These are phyloP conservation scores for Diddensiella transvaalensis DNA, from an alignment of 805 yeast genomes.

Conservation along the genomic window DNA sequence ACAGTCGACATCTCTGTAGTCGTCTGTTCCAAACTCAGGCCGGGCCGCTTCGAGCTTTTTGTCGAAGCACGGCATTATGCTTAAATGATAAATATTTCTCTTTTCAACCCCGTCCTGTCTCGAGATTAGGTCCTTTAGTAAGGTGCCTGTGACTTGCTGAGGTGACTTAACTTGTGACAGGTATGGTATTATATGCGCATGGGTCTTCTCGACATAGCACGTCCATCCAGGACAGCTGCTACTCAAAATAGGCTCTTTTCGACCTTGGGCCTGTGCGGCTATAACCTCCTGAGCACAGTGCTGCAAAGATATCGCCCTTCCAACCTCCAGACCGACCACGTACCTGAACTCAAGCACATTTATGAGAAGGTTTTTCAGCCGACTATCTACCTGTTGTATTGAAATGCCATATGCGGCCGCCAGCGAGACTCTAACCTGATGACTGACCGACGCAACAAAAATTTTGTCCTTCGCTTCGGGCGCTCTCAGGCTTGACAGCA, in stretches of 20 bases:
- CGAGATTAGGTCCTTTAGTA: constrained; percentile 54
- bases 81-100: constrained; percentile 63
- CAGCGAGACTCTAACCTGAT: constrained; percentile 79
- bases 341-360: constrained; percentile 63
- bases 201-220: constrained; percentile 91
- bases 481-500: constrained; percentile 53
- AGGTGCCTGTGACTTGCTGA: constrained; percentile 85
- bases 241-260: constrained; percentile 52
- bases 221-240: constrained; percentile 96
- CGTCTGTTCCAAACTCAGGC: constrained; percentile 50
- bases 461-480: constrained; percentile 33
- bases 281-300: constrained; percentile 44
- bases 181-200: constrained; percentile 71
- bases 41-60: constrained; percentile 93
- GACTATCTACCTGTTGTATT: constrained; percentile 56
- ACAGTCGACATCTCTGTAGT: constrained; percentile 73
- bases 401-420: constrained; percentile 60
- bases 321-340: constrained; percentile 81
- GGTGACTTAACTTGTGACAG: constrained; percentile 80
- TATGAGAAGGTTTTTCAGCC: constrained; percentile 55
- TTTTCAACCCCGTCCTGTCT: constrained; percentile 32
- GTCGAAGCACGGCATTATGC: constrained; percentile 96
- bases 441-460: constrained; percentile 77
- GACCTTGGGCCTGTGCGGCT: constrained; percentile 5
- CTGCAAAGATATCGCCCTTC: constrained; percentile 62